These are phyloP conservation scores for Zelopaecilomyces penicillatus DNA, from an alignment of 2,329 filamentous ascomycete genomes.

Conservation along the genomic window DNA sequence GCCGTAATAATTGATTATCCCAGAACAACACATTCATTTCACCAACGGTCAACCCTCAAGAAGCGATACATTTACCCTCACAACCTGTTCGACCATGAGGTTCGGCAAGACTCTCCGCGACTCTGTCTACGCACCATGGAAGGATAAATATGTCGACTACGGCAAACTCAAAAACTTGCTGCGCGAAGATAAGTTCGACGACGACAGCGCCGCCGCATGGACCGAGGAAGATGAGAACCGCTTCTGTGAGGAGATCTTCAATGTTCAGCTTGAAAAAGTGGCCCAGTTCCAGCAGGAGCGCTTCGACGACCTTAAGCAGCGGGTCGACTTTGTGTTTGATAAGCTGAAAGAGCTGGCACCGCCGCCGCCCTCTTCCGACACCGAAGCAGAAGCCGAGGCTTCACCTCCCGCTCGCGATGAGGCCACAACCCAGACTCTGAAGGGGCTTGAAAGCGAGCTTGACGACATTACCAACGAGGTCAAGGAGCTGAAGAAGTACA, in stretches of 20 bases:
- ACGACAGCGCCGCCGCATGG: conserved; percentile 64
- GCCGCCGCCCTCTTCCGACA: conserved; percentile 29
- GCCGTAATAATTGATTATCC: too few species aligned
- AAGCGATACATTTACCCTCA: too few species aligned
- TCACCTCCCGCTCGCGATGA: conserved; percentile 36
- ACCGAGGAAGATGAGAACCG: conserved; percentile 87
- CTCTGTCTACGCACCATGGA: conserved; percentile 79
- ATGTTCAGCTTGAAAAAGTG: conserved; percentile 91
- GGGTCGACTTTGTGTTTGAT: conserved; percentile 49
- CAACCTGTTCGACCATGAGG: conserved; percentile 52
- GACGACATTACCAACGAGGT: conserved; percentile 85
- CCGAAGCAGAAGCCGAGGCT: conserved; percentile 40
- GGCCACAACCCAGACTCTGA: conserved; percentile 45
- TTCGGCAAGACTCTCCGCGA: conserved; percentile 84
- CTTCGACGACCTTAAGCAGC: conserved; percentile 49
- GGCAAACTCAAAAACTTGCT: conserved; percentile 82
- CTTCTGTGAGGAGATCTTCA: conserved; percentile 93
- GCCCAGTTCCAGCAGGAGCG: conserved; percentile 78
- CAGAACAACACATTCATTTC: neutral
- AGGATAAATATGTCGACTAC: conserved; percentile 92
- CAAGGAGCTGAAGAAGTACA: conserved; percentile 90
- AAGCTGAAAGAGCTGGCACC: conserved; percentile 73
- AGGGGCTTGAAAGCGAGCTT: conserved; percentile 68
- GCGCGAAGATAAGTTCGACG: conserved; percentile 59
- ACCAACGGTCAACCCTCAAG: neutral